Evolutionary conservation across 805 yeast species (phyloP).

Genomic region (Candida germanica): DNA sequence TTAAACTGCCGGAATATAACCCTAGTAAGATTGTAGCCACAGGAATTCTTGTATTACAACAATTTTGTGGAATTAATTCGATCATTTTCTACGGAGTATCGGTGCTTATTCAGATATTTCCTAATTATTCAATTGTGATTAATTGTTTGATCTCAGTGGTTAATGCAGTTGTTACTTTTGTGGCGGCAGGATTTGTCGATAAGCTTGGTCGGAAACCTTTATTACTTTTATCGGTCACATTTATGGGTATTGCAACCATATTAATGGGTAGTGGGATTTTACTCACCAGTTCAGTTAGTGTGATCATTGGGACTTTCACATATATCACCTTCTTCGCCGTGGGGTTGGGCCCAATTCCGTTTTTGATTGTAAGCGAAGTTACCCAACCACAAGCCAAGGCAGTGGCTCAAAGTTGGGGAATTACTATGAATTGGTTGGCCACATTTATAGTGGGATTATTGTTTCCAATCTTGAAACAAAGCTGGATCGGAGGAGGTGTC

Average conservation of each 20-base stretch:
- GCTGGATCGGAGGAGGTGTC: conserved; percentile 69
- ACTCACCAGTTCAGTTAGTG: conserved; percentile 40
- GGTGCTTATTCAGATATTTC: conserved; percentile 68
- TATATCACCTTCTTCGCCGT: conserved; percentile 86
- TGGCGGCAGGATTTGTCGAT: conserved; percentile 76
- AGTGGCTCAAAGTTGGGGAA: conserved; percentile 90
- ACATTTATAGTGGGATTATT: conserved; percentile 77
- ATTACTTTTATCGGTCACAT: conserved; percentile 56
- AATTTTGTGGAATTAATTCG: conserved; percentile 88
- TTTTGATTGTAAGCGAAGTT: conserved; percentile 82
- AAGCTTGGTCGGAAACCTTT: conserved; percentile 64
- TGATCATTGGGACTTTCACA: conserved; percentile 62
- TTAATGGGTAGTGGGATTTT: conserved; percentile 67
- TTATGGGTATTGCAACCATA: conserved; percentile 66
- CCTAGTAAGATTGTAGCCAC: conserved; percentile 66
- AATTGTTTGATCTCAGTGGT: conserved; percentile 74
- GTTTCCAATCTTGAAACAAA: conserved; percentile 69
- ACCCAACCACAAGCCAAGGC: conserved; percentile 78
- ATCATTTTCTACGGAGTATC: conserved; percentile 92
- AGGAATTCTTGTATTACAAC: conserved; percentile 78
- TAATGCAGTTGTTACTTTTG: conserved; percentile 71
- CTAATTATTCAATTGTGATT: conserved; percentile 64
- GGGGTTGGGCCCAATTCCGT: conserved; percentile 96
- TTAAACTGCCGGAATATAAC: conserved; percentile 48
- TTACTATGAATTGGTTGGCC: conserved; percentile 86